Evolutionary conservation across 768 basidiomycete genomes (phyloP), one percentile per base, ranked within the genome.

Genomic region (Pulveroboletus ravenelii): DNA sequence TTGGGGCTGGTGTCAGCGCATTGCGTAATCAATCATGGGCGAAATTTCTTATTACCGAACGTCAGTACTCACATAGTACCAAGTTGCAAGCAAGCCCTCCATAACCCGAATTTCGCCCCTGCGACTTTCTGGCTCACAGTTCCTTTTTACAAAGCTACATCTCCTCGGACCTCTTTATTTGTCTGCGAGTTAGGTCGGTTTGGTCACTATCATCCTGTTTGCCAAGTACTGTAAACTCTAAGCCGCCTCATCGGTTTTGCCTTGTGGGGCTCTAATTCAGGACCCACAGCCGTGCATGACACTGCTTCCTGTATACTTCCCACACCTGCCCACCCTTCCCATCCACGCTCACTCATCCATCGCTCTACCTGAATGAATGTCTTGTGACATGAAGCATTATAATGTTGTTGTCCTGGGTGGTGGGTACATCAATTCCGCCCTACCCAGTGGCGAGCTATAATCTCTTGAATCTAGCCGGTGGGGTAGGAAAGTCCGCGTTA

Each of bases 401-500:
- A 87, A 81, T 64, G 80, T 84, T 20, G 88, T 90, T 51, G 85
- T 91, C 40, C 81, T 91, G 45, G 89, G 89, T 60, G 88, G 88
- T 87, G 59, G 55, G 78, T 66, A 37, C 29, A 43, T 56, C 35
- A 14, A n/a, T 17, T 36, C 8, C 27, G 40, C 39, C 14, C 46
- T 52, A 23, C n/a, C 41, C 32, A 18, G 12, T 36, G 15, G 12
- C 41, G 30, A 41, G 10, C 8, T 45, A 36, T 47, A 58, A 47
- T 47, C 20, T 45, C 47, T 46, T 41, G 10, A 36, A 54, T 44
- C 47, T 50, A 90, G 89, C 89, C 62, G 90, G 90, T 61, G 90
- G 90, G 20, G 89, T 93, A 47, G 90, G 90, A 42, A 93, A 93
- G 69, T 91, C 89, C 23, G 88, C 90, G 12, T 74, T 93, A 31